Conservation (phyloP, 2,329 filamentous ascomycete genomes). For the Scedosporium minutisporum region DNA sequence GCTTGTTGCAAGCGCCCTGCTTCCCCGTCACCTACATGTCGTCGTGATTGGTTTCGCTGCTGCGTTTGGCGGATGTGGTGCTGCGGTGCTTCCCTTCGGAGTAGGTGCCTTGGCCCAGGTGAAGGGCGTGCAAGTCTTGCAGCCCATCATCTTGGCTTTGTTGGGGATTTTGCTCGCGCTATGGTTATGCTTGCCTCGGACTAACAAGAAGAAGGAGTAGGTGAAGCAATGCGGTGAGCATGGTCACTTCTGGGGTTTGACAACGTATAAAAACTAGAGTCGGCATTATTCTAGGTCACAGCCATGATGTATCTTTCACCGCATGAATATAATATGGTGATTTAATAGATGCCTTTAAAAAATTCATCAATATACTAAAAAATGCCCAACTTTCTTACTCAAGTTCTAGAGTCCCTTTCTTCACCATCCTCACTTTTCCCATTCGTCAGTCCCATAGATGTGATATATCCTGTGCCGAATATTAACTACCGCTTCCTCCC, state of each 20-base stretch:
- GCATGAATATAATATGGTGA: no score
- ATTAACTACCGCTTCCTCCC: neutral
- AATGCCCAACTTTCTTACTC: no score
- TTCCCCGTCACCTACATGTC: constrained; percentile 68
- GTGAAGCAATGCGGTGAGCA: no score
- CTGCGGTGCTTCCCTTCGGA: constrained; percentile 55
- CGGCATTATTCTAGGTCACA: no score
- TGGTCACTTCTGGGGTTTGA: no score
- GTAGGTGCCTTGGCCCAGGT: constrained; percentile 56
- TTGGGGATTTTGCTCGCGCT: constrained; percentile 28
- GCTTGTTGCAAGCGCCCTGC: constrained; percentile 56
- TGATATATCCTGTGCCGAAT: neutral
- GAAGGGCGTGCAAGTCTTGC: constrained; percentile 44
- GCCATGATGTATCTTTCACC: no score
- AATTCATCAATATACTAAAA: no score
- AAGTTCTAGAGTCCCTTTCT: no score
- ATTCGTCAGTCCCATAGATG: neutral
- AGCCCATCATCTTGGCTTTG: constrained; percentile 45
- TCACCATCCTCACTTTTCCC: no score
- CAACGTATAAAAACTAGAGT: no score
- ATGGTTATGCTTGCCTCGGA: constrained; percentile 36
- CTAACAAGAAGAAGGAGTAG: constrained; percentile 29
- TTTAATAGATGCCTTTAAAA: no score
- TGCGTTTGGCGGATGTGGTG: constrained; percentile 65
- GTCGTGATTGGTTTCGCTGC: constrained; percentile 68